These are phyloP conservation scores for Malus domestica DNA, from an alignment of 306 rosid species.

Conservation along the genomic window DNA sequence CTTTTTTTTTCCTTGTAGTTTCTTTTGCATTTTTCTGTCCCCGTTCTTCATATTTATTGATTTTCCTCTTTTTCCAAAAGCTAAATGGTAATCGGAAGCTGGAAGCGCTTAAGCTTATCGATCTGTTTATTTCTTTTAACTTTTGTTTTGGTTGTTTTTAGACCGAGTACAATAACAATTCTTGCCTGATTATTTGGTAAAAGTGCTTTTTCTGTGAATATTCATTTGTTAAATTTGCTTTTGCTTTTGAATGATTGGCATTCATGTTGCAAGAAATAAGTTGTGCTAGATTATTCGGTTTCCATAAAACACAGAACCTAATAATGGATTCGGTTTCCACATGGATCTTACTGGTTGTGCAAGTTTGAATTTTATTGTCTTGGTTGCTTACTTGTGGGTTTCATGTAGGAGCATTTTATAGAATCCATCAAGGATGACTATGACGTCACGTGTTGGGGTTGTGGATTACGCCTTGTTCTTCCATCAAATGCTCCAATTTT, in stretches of 20 bases:
- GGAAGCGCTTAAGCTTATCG: background rate
- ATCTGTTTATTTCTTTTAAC: background rate
- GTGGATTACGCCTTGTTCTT: slow-evolving; percentile 71
- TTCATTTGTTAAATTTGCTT: background rate
- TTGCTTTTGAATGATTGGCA: background rate
- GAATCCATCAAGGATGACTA: slow-evolving; percentile 35
- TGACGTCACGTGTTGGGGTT: slow-evolving; percentile 90
- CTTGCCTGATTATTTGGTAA: background rate
- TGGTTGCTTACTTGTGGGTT: slow-evolving; percentile 51
- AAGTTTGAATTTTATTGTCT: slow-evolving; percentile 1
- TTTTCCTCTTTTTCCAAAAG: background rate
- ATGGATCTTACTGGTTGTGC: background rate
- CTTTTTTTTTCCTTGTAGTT: background rate
- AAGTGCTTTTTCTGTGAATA: background rate
- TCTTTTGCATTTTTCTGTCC: background rate
- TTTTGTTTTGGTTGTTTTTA: background rate
- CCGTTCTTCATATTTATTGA: background rate
- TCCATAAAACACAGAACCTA: background rate
- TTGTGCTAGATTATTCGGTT: background rate
- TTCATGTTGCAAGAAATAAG: background rate
- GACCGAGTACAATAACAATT: background rate
- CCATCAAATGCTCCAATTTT: slow-evolving; percentile 51
- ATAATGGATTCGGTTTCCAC: background rate
- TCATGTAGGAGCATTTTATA: slow-evolving; percentile 60
- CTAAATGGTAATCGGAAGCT: background rate